Conservation (phyloP, 2,329 filamentous ascomycete genomes). For the Cucurbitaria berberidis region DNA sequence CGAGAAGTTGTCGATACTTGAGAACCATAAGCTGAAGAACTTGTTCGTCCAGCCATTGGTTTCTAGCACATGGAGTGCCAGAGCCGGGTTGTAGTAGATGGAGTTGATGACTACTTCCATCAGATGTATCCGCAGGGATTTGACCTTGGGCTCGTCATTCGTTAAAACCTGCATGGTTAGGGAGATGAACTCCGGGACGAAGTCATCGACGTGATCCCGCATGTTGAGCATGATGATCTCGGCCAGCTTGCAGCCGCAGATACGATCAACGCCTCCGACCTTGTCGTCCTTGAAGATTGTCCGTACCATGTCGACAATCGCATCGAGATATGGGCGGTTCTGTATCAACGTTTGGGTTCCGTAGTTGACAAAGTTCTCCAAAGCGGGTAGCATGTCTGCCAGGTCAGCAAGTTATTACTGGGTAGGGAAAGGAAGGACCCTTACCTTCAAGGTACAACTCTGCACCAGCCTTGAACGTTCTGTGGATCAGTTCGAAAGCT, state of each 20-base stretch:
- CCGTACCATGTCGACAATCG: conserved; percentile 90
- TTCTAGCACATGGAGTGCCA: conserved; percentile 88
- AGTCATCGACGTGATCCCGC: conserved; percentile 84
- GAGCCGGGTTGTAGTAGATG: conserved; percentile 92
- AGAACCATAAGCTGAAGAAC: conserved; percentile 98
- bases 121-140: conserved; percentile 91
- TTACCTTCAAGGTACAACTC: conserved; percentile 87
- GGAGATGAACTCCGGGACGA: conserved; percentile 84
- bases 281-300: conserved; percentile 94
- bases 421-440: background rate
- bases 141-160: conserved; percentile 79
- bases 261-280: conserved; percentile 90
- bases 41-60: conserved; percentile 94
- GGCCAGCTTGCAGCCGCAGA: conserved; percentile 96
- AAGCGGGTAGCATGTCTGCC: conserved; percentile 89
- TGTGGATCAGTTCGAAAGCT: conserved; percentile 94
- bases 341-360: conserved; percentile 80
- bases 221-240: conserved; percentile 98
- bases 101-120: conserved; percentile 99
- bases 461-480: conserved; percentile 95
- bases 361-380: conserved; percentile 98
- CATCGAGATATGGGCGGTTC: conserved; percentile 84
- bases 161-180: conserved; percentile 85
- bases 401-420: conserved; percentile 4
- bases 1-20: conserved; percentile 89